A percentile compares a stretch with the other conserved stretches of the same genome.
Conservation (phyloP, 139 green algal species). For the Closterium sp. region DNA sequence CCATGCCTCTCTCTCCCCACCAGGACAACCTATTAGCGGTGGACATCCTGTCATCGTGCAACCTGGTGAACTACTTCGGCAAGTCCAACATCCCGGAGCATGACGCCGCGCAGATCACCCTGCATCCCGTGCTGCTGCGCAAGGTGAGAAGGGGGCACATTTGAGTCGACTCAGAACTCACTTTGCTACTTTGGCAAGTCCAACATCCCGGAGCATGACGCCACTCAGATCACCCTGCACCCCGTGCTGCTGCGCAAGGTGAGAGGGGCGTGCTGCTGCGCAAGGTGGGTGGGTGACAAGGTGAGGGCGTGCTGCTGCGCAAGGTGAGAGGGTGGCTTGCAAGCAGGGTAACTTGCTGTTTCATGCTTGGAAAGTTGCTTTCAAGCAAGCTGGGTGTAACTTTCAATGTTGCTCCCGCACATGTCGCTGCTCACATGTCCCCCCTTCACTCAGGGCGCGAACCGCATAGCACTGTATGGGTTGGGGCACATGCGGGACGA, state of each 20-base stretch:
- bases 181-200: conserved; percentile 93
- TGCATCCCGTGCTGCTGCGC: conserved; percentile 41
- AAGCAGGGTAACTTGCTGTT: too few relatives aligned
- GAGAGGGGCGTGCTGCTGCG: conserved; percentile 78
- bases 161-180: too few relatives aligned
- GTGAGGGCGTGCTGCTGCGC: conserved; percentile 25
- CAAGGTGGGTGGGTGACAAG: too few relatives aligned
- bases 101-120: conserved; percentile 40
- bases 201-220: conserved; percentile 14
- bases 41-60: conserved; percentile 81
- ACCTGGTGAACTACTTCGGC: conserved; percentile 98
- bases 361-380: too few relatives aligned
- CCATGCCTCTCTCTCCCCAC: not conserved
- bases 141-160: conserved; percentile 20
- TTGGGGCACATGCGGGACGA: too few relatives aligned
- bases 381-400: too few relatives aligned
- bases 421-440: not conserved
- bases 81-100: conserved; percentile 62
- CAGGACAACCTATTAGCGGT: conserved; percentile 88
- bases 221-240: conserved; percentile 38
- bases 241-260: conserved; percentile 47
- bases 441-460: too few relatives aligned
- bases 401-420: too few relatives aligned
- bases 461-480: too few relatives aligned
- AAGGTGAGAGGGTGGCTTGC: conserved; percentile 41